A percentile compares a stretch with the other conserved stretches of the same genome.
phyloP scores from a whole-genome alignment of 2,329 filamentous ascomycete genomes.

The Aureobasidium musti region DNA sequence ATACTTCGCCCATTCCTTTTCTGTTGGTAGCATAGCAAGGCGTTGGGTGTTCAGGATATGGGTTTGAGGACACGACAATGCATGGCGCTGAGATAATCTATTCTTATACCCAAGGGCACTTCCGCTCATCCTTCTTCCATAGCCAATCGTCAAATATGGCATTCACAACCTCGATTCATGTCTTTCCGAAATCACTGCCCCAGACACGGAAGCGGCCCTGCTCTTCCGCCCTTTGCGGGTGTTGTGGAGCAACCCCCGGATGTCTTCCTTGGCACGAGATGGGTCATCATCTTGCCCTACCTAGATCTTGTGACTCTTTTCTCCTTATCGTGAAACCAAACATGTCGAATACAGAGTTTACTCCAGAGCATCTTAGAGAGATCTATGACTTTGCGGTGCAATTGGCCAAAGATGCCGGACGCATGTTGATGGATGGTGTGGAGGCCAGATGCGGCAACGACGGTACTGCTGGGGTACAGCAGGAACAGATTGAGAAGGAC shows the following conservation, averaged over 20 bases:
- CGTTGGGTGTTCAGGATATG: neutral
- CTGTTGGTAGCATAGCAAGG: conserved; percentile 9
- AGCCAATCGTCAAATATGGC: neutral
- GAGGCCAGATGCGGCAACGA: conserved; percentile 55
- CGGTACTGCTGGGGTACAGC: conserved; percentile 38
- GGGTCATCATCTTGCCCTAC: conserved; percentile 1
- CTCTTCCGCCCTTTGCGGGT: neutral
- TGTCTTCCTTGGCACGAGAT: conserved; percentile 3
- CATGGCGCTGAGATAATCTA: neutral
- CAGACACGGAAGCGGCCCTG: conserved; percentile 16
- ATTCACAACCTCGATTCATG: neutral
- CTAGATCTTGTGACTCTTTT: neutral
- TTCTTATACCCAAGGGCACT: neutral
- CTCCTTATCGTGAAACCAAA: neutral
- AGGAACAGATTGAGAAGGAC: conserved; percentile 63
- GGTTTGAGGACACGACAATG: neutral
- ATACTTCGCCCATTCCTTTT: neutral
- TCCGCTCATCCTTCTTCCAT: neutral
- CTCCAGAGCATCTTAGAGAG: conserved; percentile 56
- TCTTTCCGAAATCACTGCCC: neutral
- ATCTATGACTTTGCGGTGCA: conserved; percentile 72
- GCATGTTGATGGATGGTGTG: conserved; percentile 66
- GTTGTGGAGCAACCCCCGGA: conserved; percentile 13
- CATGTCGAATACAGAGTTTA: conserved; percentile 23
- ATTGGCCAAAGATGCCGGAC: conserved; percentile 68